Evolutionary conservation across 202 grass and related monocot species (phyloP).

Genomic region (Carex sylvatica): DNA sequence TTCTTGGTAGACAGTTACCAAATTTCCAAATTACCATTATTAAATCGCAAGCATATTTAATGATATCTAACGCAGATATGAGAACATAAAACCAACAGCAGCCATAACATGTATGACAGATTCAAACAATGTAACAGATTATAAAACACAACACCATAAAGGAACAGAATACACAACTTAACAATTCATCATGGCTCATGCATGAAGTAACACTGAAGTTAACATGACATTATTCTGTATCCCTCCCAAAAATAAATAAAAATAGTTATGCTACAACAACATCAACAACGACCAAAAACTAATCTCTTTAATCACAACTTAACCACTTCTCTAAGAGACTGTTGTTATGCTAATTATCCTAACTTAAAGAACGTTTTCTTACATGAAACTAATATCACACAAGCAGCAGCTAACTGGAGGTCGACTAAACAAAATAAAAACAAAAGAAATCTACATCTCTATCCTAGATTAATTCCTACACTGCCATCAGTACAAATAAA

Average conservation of each 20-base stretch:
- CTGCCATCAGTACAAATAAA: constrained; percentile 21
- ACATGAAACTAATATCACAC: constrained; percentile 22
- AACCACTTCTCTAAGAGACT: constrained; percentile 4
- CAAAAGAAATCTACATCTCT: constrained; percentile 52
- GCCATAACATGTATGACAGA: neutral
- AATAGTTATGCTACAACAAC: constrained; percentile 20
- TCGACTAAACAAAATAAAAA: constrained; percentile 17
- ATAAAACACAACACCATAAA: neutral
- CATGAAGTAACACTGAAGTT: constrained; percentile 10
- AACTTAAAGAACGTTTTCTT: constrained; percentile 24
- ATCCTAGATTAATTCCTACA: constrained; percentile 28
- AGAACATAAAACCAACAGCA: neutral
- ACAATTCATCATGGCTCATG: neutral
- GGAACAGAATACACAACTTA: neutral
- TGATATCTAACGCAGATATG: neutral
- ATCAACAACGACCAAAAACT: neutral
- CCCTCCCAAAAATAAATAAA: constrained; percentile 26
- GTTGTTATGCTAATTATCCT: constrained; percentile 24
- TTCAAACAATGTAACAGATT: neutral
- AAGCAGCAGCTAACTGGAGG: neutral
- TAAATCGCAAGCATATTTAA: neutral
- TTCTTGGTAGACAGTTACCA: neutral
- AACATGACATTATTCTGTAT: constrained; percentile 22
- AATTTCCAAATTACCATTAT: neutral
- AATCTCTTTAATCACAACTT: constrained; percentile 20